Conservation (phyloP, 2,329 filamentous ascomycete genomes). For the Botryotinia globosa region DNA sequence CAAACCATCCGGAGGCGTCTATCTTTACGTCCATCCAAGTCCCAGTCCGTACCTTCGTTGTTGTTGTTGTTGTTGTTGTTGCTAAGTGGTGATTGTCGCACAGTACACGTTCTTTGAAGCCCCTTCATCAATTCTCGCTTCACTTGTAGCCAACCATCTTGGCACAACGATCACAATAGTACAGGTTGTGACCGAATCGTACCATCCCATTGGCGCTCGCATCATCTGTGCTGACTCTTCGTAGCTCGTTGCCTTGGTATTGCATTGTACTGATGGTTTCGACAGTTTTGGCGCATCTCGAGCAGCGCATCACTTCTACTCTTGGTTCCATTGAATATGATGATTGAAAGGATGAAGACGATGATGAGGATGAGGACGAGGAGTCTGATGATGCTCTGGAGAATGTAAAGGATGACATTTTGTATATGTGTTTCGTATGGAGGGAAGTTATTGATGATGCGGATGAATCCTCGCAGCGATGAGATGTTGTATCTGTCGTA, state of each 20-base stretch:
- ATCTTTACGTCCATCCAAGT: neutral
- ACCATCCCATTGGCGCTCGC: constrained; percentile 59
- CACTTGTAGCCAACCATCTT: constrained; percentile 63
- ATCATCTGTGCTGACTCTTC: constrained; percentile 49
- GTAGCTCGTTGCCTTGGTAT: constrained; percentile 22
- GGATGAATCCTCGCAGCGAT: neutral
- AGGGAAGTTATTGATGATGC: neutral
- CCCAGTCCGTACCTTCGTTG: neutral
- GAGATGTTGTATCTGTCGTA: neutral
- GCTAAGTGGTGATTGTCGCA: neutral
- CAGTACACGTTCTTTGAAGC: neutral
- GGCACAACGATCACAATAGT: constrained; percentile 64
- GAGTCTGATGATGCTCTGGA: constrained; percentile 28
- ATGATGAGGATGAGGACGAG: constrained; percentile 24
- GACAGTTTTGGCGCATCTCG: constrained; percentile 58
- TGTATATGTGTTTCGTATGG: neutral
- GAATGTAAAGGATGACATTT: constrained; percentile 2
- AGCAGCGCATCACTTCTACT: constrained; percentile 60
- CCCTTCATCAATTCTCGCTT: constrained; percentile 30
- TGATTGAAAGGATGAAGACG: constrained; percentile 27
- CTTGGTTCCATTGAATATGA: constrained; percentile 25
- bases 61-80: neutral
- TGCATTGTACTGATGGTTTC: constrained; percentile 51
- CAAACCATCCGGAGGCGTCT: neutral
- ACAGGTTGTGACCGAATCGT: constrained; percentile 61